These are phyloP conservation scores for Purpureocillium lavendulum DNA, from an alignment of 2,329 filamentous ascomycete genomes.

Conservation along the genomic window DNA sequence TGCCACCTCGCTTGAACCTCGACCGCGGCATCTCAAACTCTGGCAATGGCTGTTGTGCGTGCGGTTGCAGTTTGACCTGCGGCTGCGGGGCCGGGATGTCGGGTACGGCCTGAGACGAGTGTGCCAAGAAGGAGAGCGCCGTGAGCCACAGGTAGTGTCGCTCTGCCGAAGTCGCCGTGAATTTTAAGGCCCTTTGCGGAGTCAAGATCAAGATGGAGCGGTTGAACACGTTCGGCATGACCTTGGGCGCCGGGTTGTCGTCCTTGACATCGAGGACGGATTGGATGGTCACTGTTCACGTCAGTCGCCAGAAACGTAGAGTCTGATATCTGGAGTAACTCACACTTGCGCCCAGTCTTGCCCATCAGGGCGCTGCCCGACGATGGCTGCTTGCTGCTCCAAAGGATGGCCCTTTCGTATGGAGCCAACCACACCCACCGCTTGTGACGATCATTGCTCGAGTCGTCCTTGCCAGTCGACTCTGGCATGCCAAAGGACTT, in stretches of 20 bases:
- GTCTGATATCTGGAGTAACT: conserved; percentile 31
- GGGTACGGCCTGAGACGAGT: conserved; percentile 74
- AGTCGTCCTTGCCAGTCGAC: conserved; percentile 57
- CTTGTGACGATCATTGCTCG: conserved; percentile 75
- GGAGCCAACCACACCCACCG: conserved; percentile 98
- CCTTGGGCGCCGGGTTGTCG: conserved; percentile 76
- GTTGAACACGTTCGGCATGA: conserved; percentile 61
- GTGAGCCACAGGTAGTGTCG: conserved; percentile 94
- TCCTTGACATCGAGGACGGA: conserved; percentile 97
- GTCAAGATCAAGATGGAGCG: conserved; percentile 93
- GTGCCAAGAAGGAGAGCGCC: conserved; percentile 86
- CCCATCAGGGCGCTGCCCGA: conserved; percentile 82
- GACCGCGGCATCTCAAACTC: conserved; percentile 41
- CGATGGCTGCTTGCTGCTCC: conserved; percentile 95
- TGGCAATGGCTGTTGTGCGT: conserved; percentile 28
- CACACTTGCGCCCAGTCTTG: conserved; percentile 89
- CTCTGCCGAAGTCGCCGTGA: conserved; percentile 75
- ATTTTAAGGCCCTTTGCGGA: conserved; percentile 87
- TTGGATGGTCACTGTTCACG: conserved; percentile 71
- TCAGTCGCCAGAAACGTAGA: conserved; percentile 17
- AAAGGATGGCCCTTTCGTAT: conserved; percentile 92
- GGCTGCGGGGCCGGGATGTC: conserved; percentile 56
- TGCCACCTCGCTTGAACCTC: conserved; percentile 45
- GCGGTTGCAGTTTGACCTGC: conserved; percentile 23
- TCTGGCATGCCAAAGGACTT: conserved; percentile 84